Conservation (phyloP, 768 basidiomycete genomes). For the Phanerochaete sordida region DNA sequence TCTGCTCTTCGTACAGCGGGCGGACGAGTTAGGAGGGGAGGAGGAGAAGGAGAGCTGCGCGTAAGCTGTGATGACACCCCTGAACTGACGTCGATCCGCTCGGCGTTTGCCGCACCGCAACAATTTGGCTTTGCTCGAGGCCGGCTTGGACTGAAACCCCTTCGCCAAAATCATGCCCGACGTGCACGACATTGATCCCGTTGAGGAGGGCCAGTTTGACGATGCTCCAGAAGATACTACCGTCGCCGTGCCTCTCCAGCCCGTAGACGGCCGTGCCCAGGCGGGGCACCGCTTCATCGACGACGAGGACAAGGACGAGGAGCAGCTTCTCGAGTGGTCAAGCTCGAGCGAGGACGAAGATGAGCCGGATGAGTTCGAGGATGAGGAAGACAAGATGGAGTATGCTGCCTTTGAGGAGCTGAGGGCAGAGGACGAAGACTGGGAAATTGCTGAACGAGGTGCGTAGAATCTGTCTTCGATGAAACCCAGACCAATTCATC, state of each 20-base stretch:
- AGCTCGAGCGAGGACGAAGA: constrained; percentile 31
- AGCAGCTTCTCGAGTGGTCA: constrained; percentile 23
- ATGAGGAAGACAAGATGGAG: constrained; percentile 37
- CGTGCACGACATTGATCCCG: constrained; percentile 10
- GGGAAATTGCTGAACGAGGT: constrained; percentile 86
- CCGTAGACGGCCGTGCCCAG: constrained; percentile 16
- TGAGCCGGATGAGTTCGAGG: constrained; percentile 35
- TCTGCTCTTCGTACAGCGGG: not conserved
- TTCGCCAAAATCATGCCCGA: not conserved
- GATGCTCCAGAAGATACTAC: constrained; percentile 43
- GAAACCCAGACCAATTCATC: constrained; percentile 6
- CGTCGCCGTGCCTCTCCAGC: not conserved
- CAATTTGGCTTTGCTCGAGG: not conserved
- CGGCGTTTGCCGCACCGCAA: not conserved
- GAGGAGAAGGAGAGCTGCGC: not conserved
- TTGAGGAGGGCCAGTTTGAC: constrained; percentile 58
- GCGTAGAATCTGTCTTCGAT: constrained; percentile 16
- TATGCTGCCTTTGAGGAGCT: constrained; percentile 38
- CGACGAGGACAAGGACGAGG: constrained; percentile 27
- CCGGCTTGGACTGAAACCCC: not conserved
- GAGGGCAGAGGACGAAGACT: constrained; percentile 82
- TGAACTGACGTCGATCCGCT: not conserved
- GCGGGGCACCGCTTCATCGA: constrained; percentile 32
- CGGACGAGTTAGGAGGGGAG: not conserved
- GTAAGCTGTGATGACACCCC: not conserved